Evolutionary conservation across 2,329 filamentous ascomycete species (phyloP).

Genomic region (Simplicillium sp.): DNA sequence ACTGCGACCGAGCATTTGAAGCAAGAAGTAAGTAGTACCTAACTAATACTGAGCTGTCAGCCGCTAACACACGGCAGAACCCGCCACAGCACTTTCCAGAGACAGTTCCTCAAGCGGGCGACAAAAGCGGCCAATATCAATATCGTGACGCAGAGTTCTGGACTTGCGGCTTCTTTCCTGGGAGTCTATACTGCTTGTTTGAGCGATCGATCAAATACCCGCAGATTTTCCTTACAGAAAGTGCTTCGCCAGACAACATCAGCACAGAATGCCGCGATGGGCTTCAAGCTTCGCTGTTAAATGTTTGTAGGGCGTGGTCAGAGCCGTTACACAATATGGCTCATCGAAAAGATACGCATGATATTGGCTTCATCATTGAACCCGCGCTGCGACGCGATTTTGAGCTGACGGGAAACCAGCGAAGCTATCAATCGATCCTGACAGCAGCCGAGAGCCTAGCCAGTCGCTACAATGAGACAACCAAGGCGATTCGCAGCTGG

Average conservation of each 20-base stretch:
- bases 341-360: slow-evolving; percentile 39
- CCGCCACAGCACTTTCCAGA: slow-evolving; percentile 18
- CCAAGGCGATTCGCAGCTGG: slow-evolving; percentile 38
- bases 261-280: not conserved
- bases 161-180: slow-evolving; percentile 33
- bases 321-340: slow-evolving; percentile 25
- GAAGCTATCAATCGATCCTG: slow-evolving; percentile 29
- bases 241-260: not conserved
- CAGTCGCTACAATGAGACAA: slow-evolving; percentile 27
- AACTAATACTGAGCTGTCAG: not conserved
- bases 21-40: slow-evolving; percentile 2
- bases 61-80: not conserved
- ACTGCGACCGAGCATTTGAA: slow-evolving; percentile 5
- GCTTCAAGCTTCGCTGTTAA: slow-evolving; percentile 8
- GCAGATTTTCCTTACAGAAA: slow-evolving; percentile 2
- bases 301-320: slow-evolving; percentile 19
- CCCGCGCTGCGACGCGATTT: slow-evolving; percentile 36
- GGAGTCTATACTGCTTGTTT: slow-evolving; percentile 21
- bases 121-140: slow-evolving; percentile 14
- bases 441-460: slow-evolving; percentile 33
- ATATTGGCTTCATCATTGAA: slow-evolving; percentile 44
- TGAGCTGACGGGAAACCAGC: slow-evolving; percentile 29
- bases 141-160: slow-evolving; percentile 25
- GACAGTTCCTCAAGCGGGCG: slow-evolving; percentile 18
- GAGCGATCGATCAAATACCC: slow-evolving; percentile 23